Base-by-base conservation (phyloP, 139 green algal genomes). In the Coelastrella sp. region DNA sequence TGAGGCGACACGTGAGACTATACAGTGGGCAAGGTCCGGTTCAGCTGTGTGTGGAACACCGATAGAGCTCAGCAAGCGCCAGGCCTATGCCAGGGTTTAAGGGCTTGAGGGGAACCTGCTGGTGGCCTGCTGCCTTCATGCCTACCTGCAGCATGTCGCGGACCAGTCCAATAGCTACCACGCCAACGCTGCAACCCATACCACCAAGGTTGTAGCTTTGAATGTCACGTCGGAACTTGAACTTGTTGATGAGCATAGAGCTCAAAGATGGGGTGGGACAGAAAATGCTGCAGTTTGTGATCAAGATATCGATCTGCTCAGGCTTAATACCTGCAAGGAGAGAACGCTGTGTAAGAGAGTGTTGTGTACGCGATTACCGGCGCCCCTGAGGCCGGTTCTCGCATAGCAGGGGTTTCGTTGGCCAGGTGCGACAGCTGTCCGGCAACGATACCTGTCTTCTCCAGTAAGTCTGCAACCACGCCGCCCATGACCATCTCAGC, bases 241-340 rank as follows among this genome's bases (percentile, higher is more conserved):
- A 98, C 65, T 96, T 90, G 95, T 98, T 98, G 47, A 98, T 92
- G 4, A 98, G 88, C 96, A 98, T 96, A 68, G 95, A 94, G 5
- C 89, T 91, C 79, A 98, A 90, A 17, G 91, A 95, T 32, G 96
- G 96, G 4, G 95, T 97, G 60, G 96, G 94, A 91, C 93, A 94
- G 92, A 97, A 97, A 79, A 97, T 94, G 79, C 81, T 93, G 93
- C 95, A 97, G 90, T 95, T 94, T 58, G 96, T 95, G 75, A 97
- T 93, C 22, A 97, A 66, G 73, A 97, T 95, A 90, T 90, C 61
- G 0, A 87, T 79, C 58, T 91, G 57, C 59, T 91, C 83, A 5
- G 81, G 77, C 85, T 93, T 90, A 16, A 89, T 82, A 59, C 59
- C 87, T 91, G 78, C 54, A 47, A 47, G 32, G 32, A 47, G 32